These are phyloP conservation scores for Globisporangium parvum DNA, from an alignment of 352 stramenopile species.

Conservation along the genomic window DNA sequence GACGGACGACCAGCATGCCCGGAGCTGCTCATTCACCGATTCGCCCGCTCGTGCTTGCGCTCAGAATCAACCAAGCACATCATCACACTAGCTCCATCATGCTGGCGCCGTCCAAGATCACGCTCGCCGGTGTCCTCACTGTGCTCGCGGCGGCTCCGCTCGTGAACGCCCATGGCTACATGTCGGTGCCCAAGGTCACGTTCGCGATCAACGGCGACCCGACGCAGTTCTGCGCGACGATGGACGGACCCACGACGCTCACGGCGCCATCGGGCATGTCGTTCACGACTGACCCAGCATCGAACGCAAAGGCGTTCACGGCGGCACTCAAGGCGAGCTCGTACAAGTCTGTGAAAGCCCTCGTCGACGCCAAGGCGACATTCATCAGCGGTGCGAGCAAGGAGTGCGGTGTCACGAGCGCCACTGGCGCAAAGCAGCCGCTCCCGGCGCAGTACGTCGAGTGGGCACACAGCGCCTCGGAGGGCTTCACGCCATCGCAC, in stretches of 20 bases:
- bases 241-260: slow-evolving; percentile 7
- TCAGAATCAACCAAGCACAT: not conserved
- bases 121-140: slow-evolving; percentile 3
- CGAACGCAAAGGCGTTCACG: slow-evolving; percentile 21
- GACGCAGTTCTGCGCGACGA: slow-evolving; percentile 11
- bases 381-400: slow-evolving; percentile 5
- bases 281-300: slow-evolving; percentile 12
- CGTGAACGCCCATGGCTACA: slow-evolving; percentile 4
- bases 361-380: slow-evolving; percentile 12
- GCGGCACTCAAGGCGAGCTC: slow-evolving; percentile 16
- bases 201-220: slow-evolving; percentile 9
- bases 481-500: slow-evolving; percentile 27
- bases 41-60: not conserved
- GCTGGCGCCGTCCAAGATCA: slow-evolving; percentile 8
- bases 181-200: slow-evolving; percentile 10
- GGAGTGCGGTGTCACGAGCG: slow-evolving; percentile 17
- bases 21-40: slow-evolving; percentile 10
- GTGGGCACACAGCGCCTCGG: slow-evolving; percentile 21
- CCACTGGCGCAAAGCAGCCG: slow-evolving; percentile 24
- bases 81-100: not conserved
- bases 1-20: not conserved
- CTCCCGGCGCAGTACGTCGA: slow-evolving; percentile 28
- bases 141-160: slow-evolving; percentile 1
- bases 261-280: slow-evolving; percentile 8
- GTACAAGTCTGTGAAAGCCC: slow-evolving; percentile 16